Evolutionary conservation across 1,284 basidiomycete genomes (phyloP).

Genomic region (Pseudozyma pruni): DNA sequence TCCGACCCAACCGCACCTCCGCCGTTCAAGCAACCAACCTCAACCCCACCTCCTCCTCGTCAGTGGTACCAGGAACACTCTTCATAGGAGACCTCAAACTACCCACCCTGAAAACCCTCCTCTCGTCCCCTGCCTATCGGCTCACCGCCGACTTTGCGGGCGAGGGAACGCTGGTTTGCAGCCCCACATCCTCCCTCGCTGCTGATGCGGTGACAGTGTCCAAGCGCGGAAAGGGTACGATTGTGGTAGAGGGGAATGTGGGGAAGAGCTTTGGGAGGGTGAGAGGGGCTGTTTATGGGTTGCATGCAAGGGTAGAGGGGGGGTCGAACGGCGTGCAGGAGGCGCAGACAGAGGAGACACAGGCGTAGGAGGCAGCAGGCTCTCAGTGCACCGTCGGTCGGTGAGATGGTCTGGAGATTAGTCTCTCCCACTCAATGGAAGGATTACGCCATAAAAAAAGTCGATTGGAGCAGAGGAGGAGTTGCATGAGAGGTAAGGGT

Average conservation of each 20-base stretch:
- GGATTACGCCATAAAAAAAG: too few species aligned
- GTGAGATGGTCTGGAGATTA: too few species aligned
- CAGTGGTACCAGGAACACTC: constrained; percentile 52
- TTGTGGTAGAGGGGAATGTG: constrained; percentile 66
- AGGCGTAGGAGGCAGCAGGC: too few species aligned
- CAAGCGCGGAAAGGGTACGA: constrained; percentile 52
- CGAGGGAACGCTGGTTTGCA: constrained; percentile 65
- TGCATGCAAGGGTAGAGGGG: constrained; percentile 56
- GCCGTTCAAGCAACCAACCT: background rate
- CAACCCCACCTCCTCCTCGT: too few species aligned
- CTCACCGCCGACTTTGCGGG: constrained; percentile 67
- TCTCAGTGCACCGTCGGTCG: too few species aligned
- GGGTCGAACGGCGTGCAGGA: background rate
- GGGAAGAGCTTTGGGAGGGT: constrained; percentile 48
- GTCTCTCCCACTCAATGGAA: too few species aligned
- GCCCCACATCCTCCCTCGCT: constrained; percentile 28
- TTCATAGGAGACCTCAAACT: constrained; percentile 67
- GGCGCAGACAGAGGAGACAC: background rate
- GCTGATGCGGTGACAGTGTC: constrained; percentile 53
- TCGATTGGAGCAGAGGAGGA: too few species aligned
- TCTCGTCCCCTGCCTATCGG: constrained; percentile 31
- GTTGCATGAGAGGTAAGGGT: too few species aligned
- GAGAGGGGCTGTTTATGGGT: constrained; percentile 55
- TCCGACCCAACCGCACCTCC: background rate
- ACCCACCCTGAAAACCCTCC: constrained; percentile 53